phyloP scores from a whole-genome alignment of 73 alveolate genomes.

The Uronychia setigera region DNA sequence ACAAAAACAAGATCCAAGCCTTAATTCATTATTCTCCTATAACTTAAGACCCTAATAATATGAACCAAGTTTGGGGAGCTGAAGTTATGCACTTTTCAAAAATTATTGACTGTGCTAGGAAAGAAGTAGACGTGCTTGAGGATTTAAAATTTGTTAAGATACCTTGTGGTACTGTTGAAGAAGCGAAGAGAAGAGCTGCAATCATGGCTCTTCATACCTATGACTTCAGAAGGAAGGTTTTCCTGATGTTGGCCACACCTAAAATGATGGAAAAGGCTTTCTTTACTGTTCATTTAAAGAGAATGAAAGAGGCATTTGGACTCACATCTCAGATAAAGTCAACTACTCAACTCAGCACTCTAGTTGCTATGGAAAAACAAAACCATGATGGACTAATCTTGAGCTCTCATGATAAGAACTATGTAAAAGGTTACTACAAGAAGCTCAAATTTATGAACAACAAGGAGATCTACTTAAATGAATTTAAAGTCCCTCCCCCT shows the following conservation, averaged over 20 bases:
- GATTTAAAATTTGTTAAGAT: slow-evolving; percentile 32
- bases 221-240: neutral
- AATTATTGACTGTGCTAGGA: neutral
- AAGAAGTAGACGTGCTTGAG: neutral
- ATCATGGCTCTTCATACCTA: slow-evolving; percentile 28
- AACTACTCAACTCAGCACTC: neutral
- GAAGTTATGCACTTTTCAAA: slow-evolving; percentile 12
- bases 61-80: neutral
- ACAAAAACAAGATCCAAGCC: slow-evolving; percentile 20
- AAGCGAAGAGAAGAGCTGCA: slow-evolving; percentile 53
- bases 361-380: neutral
- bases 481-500: slow-evolving; percentile 2
- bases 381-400: slow-evolving; percentile 14
- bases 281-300: neutral
- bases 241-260: neutral
- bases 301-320: neutral
- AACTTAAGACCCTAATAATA: neutral
- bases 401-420: neutral
- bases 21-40: slow-evolving; percentile 9
- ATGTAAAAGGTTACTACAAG: slow-evolving; percentile 4
- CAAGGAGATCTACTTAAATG: slow-evolving; percentile 12
- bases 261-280: slow-evolving; percentile 2
- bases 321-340: neutral
- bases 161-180: slow-evolving; percentile 35
- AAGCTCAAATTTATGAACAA: slow-evolving; percentile 4